These are phyloP conservation scores for Vigna unguiculata DNA, from an alignment of 306 rosid species.

Conservation along the genomic window DNA sequence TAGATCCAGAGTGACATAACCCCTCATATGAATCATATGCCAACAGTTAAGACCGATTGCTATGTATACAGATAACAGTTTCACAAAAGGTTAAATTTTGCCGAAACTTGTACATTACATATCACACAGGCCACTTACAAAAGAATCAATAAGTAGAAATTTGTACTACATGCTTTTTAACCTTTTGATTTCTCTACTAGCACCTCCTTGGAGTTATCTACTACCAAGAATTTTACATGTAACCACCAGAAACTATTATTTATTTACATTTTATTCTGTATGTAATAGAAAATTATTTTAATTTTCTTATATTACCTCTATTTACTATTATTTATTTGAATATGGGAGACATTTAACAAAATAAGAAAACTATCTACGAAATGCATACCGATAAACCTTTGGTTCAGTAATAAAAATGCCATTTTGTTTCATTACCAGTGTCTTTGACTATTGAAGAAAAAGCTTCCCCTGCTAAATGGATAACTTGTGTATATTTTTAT, in stretches of 20 bases:
- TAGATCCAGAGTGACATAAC: slow-evolving; percentile 23
- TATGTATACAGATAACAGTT: slow-evolving; percentile 15
- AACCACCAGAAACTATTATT: neutral
- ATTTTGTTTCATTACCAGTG: too few relatives aligned
- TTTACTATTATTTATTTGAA: neutral
- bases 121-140: neutral
- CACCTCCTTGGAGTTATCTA: neutral
- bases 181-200: neutral
- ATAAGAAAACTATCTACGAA: too few relatives aligned
- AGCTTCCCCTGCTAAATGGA: too few relatives aligned
- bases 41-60: neutral
- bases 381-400: too few relatives aligned
- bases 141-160: neutral
- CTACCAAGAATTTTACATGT: slow-evolving; percentile 10
- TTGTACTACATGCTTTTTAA: neutral
- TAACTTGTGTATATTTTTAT: too few relatives aligned
- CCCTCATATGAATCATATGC: slow-evolving; percentile 14
- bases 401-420: too few relatives aligned
- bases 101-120: neutral
- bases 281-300: neutral
- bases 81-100: neutral
- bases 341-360: too few relatives aligned
- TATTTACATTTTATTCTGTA: neutral
- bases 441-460: too few relatives aligned
- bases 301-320: neutral